Percentiles rank a stretch among this genome's conserved stretches.
Evolutionary conservation across 2,329 filamentous ascomycete genomes (phyloP).

Genomic region (Delphinella strobiligena): DNA sequence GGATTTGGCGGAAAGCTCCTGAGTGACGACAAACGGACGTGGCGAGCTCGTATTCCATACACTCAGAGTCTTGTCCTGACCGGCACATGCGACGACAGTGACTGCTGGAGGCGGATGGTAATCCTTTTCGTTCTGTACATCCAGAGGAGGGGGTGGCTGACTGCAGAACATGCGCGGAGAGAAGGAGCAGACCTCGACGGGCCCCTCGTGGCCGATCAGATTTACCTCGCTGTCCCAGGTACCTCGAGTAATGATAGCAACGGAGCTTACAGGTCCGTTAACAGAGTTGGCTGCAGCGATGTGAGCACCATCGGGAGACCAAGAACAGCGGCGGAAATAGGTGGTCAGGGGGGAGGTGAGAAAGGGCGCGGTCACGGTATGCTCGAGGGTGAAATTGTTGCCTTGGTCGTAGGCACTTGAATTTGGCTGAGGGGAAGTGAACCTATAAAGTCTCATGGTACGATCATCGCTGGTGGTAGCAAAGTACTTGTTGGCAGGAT

Average conservation of each 20-base stretch:
- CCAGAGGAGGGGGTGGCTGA: conserved; percentile 46
- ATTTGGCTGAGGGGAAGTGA: conserved; percentile 81
- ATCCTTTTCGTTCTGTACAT: conserved; percentile 34
- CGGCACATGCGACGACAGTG: conserved; percentile 91
- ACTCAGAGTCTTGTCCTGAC: conserved; percentile 90
- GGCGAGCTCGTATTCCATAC: conserved; percentile 98
- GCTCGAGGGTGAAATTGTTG: conserved; percentile 90
- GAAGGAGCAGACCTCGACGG: conserved; percentile 94
- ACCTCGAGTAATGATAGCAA: conserved; percentile 86
- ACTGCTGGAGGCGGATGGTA: conserved; percentile 42
- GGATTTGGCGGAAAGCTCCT: conserved; percentile 80
- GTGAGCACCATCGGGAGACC: conserved; percentile 94
- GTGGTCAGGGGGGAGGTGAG: conserved; percentile 86
- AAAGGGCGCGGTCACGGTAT: conserved; percentile 81
- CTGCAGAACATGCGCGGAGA: conserved; percentile 79
- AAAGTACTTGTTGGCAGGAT: conserved; percentile 98
- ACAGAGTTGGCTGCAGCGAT: conserved; percentile 95
- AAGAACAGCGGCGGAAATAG: conserved; percentile 92
- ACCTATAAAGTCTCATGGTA: conserved; percentile 92
- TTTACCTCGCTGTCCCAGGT: conserved; percentile 96
- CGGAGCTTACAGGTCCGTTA: conserved; percentile 92
- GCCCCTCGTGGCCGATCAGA: conserved; percentile 90
- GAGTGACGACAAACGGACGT: conserved; percentile 75
- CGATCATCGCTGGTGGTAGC: conserved; percentile 95
- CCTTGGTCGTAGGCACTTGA: conserved; percentile 90